Base-by-base conservation (phyloP, 1,284 basidiomycete species). In the Cryptococcus depauperatus region DNA sequence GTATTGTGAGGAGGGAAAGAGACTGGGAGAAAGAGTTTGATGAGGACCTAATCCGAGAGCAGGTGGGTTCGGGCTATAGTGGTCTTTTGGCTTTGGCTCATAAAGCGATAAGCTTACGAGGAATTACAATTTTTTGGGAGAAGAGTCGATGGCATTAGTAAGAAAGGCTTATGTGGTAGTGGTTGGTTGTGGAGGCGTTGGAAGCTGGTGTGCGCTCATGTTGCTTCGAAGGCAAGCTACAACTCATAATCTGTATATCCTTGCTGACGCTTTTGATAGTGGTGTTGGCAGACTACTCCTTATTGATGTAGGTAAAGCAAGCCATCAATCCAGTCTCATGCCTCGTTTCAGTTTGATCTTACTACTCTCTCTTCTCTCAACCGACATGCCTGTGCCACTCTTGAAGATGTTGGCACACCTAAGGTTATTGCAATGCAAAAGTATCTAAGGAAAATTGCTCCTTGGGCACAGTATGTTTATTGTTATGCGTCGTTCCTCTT, bases 171-270 rank as follows among this genome's bases (percentile, higher is more conserved):
- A 77, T 16, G 90, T 97, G 3, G 87, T 90, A 18, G 76, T 98
- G 19, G 71, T 98, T 7, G 95, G 95, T 3, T 89, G 91, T 54
- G 95, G 95, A 47, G 95, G 95, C 5, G 95, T 99, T 1, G 92
- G 93, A 0, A 90, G 85, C 57, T 93, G 90, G 84, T 85, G 83
- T 22, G 91, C 93, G 5, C 80, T 93, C 26, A 96, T 96, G 90
- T 80, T 96, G 35, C 83, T 82, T 25, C 74, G 91, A 65, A 71
- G 66, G 66, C 65, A 63, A 62, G 85, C 78, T 35, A 14, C 22
- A 23, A 38, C n/a, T 39, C 14, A 13, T 16, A 10, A 14, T 7
- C 18, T 21, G n/a, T 13, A 10, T 30, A 30, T 30, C 21, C 2
- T 21, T 26, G 23, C 43, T 33, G 29, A 39, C 37, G 43, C 39